phyloP scores from a whole-genome alignment of 345 rosid genomes.

The Dovyalis caffra region DNA sequence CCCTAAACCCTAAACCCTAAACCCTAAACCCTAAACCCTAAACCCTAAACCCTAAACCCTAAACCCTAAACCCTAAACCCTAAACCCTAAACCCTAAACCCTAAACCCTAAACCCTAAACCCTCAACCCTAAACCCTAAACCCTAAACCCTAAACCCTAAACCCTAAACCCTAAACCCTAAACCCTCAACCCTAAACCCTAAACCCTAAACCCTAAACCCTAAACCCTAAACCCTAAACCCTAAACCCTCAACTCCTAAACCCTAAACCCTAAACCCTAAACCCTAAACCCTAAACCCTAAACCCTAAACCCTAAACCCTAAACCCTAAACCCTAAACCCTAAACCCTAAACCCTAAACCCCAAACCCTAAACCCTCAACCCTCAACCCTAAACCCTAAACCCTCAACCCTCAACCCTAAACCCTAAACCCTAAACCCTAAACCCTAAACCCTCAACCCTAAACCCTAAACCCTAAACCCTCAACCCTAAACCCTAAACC shows the following conservation, averaged over 20 bases:
- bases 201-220: conserved; percentile 12
- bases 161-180: conserved; percentile 30
- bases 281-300: conserved; percentile 15
- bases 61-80: conserved; percentile 15
- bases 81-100: conserved; percentile 20
- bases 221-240: conserved; percentile 12
- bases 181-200: conserved; percentile 31
- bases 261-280: conserved; percentile 17
- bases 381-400: conserved; percentile 8
- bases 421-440: conserved; percentile 12
- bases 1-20: conserved; percentile 18
- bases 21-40: conserved; percentile 16
- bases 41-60: conserved; percentile 24
- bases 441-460: conserved; percentile 13
- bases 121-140: conserved; percentile 18
- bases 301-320: conserved; percentile 7
- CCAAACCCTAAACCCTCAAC: conserved; percentile 11
- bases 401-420: conserved; percentile 12
- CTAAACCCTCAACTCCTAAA: conserved; percentile 14
- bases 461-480: conserved; percentile 21
- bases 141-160: conserved; percentile 20
- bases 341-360: conserved; percentile 13
- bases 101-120: conserved; percentile 19
- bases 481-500: conserved; percentile 15
- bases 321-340: conserved; percentile 9